Evolutionary conservation across 1,284 basidiomycete genomes (phyloP).

Genomic region (Takashimella koratensis): DNA sequence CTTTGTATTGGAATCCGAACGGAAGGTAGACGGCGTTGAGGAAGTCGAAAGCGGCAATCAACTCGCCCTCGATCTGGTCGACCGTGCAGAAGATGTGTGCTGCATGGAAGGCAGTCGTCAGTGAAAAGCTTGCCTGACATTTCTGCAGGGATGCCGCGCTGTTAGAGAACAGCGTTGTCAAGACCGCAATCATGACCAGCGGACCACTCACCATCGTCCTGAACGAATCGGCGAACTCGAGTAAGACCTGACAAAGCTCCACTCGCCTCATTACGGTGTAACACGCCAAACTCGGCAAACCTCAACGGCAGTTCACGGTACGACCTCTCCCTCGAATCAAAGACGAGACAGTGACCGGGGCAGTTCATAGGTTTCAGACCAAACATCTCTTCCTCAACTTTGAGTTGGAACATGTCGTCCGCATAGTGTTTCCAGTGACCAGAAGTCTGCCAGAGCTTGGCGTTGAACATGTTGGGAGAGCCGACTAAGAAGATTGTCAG

Average conservation of each 20-base stretch:
- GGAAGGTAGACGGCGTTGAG: constrained; percentile 89
- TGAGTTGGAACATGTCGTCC: constrained; percentile 94
- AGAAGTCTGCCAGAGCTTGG: constrained; percentile 96
- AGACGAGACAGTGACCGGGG: constrained; percentile 95
- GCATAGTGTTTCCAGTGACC: constrained; percentile 98
- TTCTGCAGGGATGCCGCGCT: too few relatives aligned
- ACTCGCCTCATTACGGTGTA: constrained; percentile 95
- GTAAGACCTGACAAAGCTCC: constrained; percentile 93
- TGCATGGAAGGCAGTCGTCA: constrained; percentile 49
- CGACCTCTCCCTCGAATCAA: constrained; percentile 87
- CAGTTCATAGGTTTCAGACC: constrained; percentile 99
- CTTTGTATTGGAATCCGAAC: constrained; percentile 96
- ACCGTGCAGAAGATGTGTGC: constrained; percentile 85
- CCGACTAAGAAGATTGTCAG: too few relatives aligned
- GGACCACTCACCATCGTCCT: constrained; percentile 79
- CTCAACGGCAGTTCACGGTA: constrained; percentile 96
- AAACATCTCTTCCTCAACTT: constrained; percentile 93
- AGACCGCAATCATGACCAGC: too few relatives aligned
- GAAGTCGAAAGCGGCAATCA: constrained; percentile 86
- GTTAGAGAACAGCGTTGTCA: too few relatives aligned
- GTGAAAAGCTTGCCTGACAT: too few relatives aligned
- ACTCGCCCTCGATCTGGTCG: constrained; percentile 85
- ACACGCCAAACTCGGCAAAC: constrained; percentile 97
- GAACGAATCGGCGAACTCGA: constrained; percentile 89
- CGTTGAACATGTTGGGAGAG: constrained; percentile 96